Percentiles rank a stretch among this genome's conserved stretches.
phyloP scores from a whole-genome alignment of 2,329 filamentous ascomycete genomes.

The Coleophoma eucalyptorum region DNA sequence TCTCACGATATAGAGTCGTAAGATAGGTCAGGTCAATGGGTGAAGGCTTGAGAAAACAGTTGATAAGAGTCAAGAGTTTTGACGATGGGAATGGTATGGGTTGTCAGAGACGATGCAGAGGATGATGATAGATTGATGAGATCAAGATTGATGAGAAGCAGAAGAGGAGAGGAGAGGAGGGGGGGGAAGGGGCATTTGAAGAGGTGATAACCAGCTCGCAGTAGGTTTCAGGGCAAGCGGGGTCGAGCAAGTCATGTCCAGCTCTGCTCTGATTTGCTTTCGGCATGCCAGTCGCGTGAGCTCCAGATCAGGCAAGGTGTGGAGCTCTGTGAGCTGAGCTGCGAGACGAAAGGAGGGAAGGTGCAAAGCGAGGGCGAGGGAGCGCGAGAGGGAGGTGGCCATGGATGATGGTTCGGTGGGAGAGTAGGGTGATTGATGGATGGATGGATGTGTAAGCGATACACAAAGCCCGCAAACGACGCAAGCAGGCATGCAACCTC shows the following conservation, averaged over 20 bases:
- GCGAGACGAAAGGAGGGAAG: too few relatives aligned
- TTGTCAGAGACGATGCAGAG: too few relatives aligned
- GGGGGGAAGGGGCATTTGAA: neutral
- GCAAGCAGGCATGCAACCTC: too few relatives aligned
- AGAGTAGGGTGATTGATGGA: neutral
- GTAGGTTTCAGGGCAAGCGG: constrained; percentile 1
- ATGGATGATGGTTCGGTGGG: too few relatives aligned
- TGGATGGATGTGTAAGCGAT: neutral
- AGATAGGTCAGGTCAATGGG: constrained; percentile 4
- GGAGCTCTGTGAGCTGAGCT: neutral
- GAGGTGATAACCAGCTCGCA: neutral
- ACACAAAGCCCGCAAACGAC: too few relatives aligned
- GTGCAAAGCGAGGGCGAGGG: too few relatives aligned
- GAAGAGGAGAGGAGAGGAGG: neutral
- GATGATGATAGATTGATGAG: too few relatives aligned
- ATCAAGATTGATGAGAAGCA: neutral
- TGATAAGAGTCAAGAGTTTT: neutral
- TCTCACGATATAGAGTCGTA: constrained; percentile 13
- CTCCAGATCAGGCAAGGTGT: neutral
- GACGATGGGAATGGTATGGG: too few relatives aligned
- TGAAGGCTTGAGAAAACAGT: constrained; percentile 3
- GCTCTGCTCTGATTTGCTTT: neutral
- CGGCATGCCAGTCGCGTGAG: constrained; percentile 1
- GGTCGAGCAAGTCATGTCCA: neutral
- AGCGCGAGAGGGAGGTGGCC: too few relatives aligned